Base-by-base conservation (phyloP, 1,139 yeast species). In the Casaregolazyma lundiana region DNA sequence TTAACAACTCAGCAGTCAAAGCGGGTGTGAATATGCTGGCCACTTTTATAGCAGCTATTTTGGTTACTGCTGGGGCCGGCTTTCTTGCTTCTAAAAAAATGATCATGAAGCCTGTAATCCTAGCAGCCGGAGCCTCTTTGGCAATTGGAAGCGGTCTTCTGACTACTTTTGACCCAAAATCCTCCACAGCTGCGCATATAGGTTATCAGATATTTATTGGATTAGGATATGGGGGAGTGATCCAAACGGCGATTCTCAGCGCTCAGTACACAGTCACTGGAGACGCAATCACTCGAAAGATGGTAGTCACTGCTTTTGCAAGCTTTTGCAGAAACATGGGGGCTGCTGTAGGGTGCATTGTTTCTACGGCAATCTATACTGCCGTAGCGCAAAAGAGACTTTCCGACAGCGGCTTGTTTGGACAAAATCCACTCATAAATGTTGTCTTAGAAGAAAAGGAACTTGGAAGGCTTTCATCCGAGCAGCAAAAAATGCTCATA, bases 11-110 rank as follows among this genome's bases (percentile, higher is more conserved):
- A 15, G 72, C 84, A 1, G 71, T 76, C 65, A 65, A 70, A 47
- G 73, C 84, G 0, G 84, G 86, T 29, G 66, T 80, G 29, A 75
- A 77, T 49, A 60, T 78, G 51, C 62, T 81, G 19, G 82, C 86
- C 0, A 56, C 73, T 52, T 70, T 80, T 34, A 58, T 81, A n/a
- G 60, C 80, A 0, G 73, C 78, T 2, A 70, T 82, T 1, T 48
- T 80, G 1, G 52, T 78, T 1, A 71, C 80, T 0, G 60, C 75
- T 1, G 29, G 63, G 4, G 66, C 72, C 24, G 85, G 84, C 16
- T 49, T 73, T 1, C 52, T 73, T 35, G 69, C 79, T 50, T 68
- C 71, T 35, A 64, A 60, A 48, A 67, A 76, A 0, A 71, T 80
- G 41, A 56, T 51, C 26, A 57, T 57, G 34, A 48, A 51, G 53